Evolutionary conservation across 805 yeast genomes (phyloP).

Genomic region (Metahyphopichia silvanorum): DNA sequence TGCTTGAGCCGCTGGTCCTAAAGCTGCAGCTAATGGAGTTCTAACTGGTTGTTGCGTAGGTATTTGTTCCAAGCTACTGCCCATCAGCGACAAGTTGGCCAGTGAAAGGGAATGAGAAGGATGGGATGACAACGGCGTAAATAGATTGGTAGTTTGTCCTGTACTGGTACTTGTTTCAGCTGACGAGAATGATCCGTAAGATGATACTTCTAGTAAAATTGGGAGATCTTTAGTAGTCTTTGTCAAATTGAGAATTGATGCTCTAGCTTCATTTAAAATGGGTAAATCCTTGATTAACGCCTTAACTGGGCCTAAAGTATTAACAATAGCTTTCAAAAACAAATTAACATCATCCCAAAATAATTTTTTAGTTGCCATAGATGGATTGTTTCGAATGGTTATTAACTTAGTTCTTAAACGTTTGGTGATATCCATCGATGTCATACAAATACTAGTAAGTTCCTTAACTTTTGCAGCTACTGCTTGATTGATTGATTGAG

Average conservation of each 20-base stretch:
- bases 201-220: slow-evolving; percentile 62
- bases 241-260: slow-evolving; percentile 77
- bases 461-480: slow-evolving; percentile 70
- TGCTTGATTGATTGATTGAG: slow-evolving; percentile 27
- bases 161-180: slow-evolving; percentile 10
- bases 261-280: slow-evolving; percentile 71
- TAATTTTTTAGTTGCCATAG: slow-evolving; percentile 50
- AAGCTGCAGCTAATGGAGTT: slow-evolving; percentile 23
- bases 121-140: slow-evolving; percentile 27
- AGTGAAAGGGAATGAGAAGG: slow-evolving; percentile 13
- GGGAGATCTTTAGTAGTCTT: slow-evolving; percentile 91
- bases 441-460: slow-evolving; percentile 69
- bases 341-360: slow-evolving; percentile 86
- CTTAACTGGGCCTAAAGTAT: slow-evolving; percentile 80
- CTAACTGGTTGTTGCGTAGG: slow-evolving; percentile 15
- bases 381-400: slow-evolving; percentile 46
- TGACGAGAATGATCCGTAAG: slow-evolving; percentile 27
- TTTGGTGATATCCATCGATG: slow-evolving; percentile 80
- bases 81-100: slow-evolving; percentile 5
- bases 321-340: slow-evolving; percentile 78
- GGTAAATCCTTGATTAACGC: slow-evolving; percentile 80
- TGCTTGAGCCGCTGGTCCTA: slow-evolving; percentile 26
- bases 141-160: slow-evolving; percentile 23
- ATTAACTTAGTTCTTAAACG: slow-evolving; percentile 55
- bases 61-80: slow-evolving; percentile 3